Evolutionary conservation across 176 grass and related monocot species (phyloP), one percentile per base, ranked within the genome.

Genomic region (Oryza punctata): DNA sequence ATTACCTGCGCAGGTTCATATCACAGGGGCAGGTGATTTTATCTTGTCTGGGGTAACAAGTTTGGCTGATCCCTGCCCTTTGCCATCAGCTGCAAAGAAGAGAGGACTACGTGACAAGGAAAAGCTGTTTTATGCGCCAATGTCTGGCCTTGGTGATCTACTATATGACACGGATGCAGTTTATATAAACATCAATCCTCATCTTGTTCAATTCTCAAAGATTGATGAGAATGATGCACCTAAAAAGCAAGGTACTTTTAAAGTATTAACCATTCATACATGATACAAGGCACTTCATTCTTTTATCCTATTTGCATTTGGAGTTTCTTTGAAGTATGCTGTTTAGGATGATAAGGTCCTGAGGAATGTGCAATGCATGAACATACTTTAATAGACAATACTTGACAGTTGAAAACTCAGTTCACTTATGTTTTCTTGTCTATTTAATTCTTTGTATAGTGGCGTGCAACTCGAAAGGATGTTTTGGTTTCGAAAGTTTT

Each of bases 141-240:
- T 99, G 96, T 96, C 93, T 92, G 96, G 96, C 81, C 93, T 99
- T 83, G 96, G 96, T 32, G 93, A 96, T 78, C 91, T 99, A 79
- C 89, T 99, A 47, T 99, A 96, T 81, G 96, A 99, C 78, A 94
- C 94, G 79, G 96, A 99, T 64, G 93, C 96, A 5, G 91, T 99
- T 63, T 99, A 99, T 87, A 96, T 96, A 74, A 87, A 94, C 68
- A 96, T 99, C 66, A 99, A 99, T 86, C 93, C 94, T 77, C 96
- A 99, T 92, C 90, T 94, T 90, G 91, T 99, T 73, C 96, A 99
- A 70, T 99, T 93, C 84, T 96, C 93, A 57, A 96, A 92, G 84
- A 85, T 52, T 67, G 93, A 89, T 33, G 91, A 93, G n/a, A 84
- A 75, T 71, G 66, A 63, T 63, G 33, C 74, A 67, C 45, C 88